phyloP scores from a whole-genome alignment of 768 basidiomycete species.

The Boletus pseudopeckii region DNA sequence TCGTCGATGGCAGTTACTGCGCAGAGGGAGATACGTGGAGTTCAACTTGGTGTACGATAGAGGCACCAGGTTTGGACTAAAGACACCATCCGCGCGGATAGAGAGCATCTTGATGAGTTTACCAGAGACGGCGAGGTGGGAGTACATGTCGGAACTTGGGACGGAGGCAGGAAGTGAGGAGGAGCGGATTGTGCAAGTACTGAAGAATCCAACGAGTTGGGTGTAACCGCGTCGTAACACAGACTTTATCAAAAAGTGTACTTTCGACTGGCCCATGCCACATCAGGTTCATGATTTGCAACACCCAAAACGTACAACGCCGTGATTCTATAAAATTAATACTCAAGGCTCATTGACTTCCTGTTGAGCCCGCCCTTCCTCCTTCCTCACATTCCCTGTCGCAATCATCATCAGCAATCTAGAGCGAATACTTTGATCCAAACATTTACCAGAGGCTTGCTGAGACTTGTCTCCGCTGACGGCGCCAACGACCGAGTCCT shows the following conservation, averaged over 20 bases:
- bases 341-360: conserved; percentile 42
- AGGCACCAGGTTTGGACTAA: conserved; percentile 84
- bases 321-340: neutral
- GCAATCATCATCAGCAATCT: neutral
- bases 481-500: conserved; percentile 53
- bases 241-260: too few relatives aligned
- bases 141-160: conserved; percentile 80
- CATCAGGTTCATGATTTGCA: neutral
- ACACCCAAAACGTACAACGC: neutral
- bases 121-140: conserved; percentile 86
- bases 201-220: conserved; percentile 68
- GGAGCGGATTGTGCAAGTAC: conserved; percentile 54
- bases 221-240: too few relatives aligned
- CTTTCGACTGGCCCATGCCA: too few relatives aligned
- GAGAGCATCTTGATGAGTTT: conserved; percentile 91
- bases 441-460: conserved; percentile 42
- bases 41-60: conserved; percentile 88
- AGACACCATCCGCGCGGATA: conserved; percentile 80
- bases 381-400: conserved; percentile 49
- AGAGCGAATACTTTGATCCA: fast-evolving
- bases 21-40: conserved; percentile 92
- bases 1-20: conserved; percentile 89
- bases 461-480: conserved; percentile 54
- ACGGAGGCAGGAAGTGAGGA: conserved; percentile 61
- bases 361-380: conserved; percentile 56